A percentile compares a stretch with the other conserved stretches of the same genome.
Conservation (phyloP, 75 land plant genomes). For the Ceratopteris richardii region DNA sequence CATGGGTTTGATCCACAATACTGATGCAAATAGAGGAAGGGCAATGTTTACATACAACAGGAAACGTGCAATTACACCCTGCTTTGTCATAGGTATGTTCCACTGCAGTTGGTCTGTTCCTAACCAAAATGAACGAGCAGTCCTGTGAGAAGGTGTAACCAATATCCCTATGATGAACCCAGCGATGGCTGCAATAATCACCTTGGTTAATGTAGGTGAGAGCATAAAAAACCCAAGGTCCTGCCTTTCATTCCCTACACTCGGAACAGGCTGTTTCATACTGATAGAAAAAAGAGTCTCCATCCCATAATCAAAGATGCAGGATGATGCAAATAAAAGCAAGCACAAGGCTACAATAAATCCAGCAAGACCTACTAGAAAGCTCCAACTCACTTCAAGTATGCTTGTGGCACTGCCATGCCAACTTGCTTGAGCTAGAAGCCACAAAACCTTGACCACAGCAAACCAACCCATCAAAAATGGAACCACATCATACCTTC, state of each 20-base stretch:
- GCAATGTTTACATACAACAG: constrained; percentile 34
- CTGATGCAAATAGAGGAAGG: constrained; percentile 23
- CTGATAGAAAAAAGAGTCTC: constrained; percentile 7
- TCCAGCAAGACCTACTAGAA: constrained; percentile 34
- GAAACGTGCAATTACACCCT: constrained; percentile 25
- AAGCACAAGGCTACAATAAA: constrained; percentile 30
- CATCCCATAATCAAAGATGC: constrained; percentile 13
- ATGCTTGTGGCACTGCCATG: constrained; percentile 45
- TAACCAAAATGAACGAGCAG: constrained; percentile 58
- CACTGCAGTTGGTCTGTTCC: constrained; percentile 74
- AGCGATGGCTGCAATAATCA: constrained; percentile 28
- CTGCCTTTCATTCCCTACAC: constrained; percentile 11
- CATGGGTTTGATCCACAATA: constrained; percentile 63
- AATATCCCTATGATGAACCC: constrained; percentile 43
- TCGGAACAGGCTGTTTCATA: not conserved
- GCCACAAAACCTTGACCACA: constrained; percentile 15
- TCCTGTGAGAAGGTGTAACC: constrained; percentile 35
- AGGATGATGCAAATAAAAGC: constrained; percentile 4
- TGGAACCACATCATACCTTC: constrained; percentile 11
- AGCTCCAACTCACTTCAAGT: constrained; percentile 39
- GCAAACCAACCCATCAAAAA: constrained; percentile 26
- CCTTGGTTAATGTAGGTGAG: constrained; percentile 22
- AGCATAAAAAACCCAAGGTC: constrained; percentile 2
- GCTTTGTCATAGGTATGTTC: constrained; percentile 46
- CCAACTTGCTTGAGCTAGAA: constrained; percentile 28